A percentile compares a stretch with the other conserved stretches of the same genome.
phyloP scores from a whole-genome alignment of 1,284 basidiomycete species.

The Porphyrellus sp. region DNA sequence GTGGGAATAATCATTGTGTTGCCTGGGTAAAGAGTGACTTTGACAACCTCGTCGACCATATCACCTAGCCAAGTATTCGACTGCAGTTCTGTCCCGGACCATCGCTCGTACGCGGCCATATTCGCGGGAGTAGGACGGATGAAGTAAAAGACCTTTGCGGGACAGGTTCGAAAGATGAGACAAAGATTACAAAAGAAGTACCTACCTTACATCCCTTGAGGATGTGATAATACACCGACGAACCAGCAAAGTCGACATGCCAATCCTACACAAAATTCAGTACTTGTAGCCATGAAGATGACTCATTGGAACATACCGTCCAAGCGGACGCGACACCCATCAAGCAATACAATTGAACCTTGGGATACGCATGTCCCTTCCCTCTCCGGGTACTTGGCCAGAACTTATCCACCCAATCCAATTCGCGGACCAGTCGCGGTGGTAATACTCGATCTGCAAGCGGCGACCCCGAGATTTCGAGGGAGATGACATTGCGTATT shows the following conservation, averaged over 20 bases:
- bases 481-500: slow-evolving; percentile 85
- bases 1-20: slow-evolving; percentile 97
- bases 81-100: slow-evolving; percentile 89
- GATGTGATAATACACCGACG: slow-evolving; percentile 92
- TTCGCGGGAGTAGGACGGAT: slow-evolving; percentile 88
- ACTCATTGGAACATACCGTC: slow-evolving; percentile 61
- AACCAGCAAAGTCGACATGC: slow-evolving; percentile 96
- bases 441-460: slow-evolving; percentile 77
- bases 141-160: slow-evolving; percentile 84
- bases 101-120: slow-evolving; percentile 83
- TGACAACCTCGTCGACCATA: slow-evolving; percentile 83
- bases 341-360: slow-evolving; percentile 94
- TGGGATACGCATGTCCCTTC: slow-evolving; percentile 78
- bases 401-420: slow-evolving; percentile 96
- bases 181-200: slow-evolving; percentile 6
- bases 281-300: background rate
- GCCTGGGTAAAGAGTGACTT: slow-evolving; percentile 77
- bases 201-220: slow-evolving; percentile 75
- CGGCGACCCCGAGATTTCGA: slow-evolving; percentile 79
- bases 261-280: slow-evolving; percentile 67
- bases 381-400: slow-evolving; percentile 82
- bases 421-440: slow-evolving; percentile 80
- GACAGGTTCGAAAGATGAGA: slow-evolving; percentile 14
- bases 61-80: slow-evolving; percentile 90
- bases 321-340: slow-evolving; percentile 87